Evolutionary conservation across 2,329 filamentous ascomycete genomes (phyloP), one percentile per base, ranked within the genome.

Genomic region (Colletotrichum abscissum): DNA sequence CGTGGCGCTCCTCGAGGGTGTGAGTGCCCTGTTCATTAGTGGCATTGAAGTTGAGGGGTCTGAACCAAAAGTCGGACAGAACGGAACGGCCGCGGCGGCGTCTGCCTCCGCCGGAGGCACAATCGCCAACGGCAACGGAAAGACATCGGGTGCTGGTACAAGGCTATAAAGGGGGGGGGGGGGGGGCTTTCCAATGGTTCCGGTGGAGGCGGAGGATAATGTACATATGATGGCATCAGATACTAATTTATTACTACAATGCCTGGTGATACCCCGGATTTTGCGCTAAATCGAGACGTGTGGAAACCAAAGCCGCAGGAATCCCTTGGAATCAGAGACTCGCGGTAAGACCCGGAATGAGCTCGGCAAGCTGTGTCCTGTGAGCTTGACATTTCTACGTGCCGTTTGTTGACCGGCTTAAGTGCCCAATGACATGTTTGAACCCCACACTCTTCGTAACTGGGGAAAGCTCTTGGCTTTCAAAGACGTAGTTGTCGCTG

Each of bases 1-100:
- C 84, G 95, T 99, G 56, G 94, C 95, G 0, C 91, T 89, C 16
- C 84, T 99, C 58, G 97, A 99, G 84, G 92, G 93, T 19, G 90
- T 97, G 4, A 98, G 95, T 79, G 94, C 94, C 78, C 82, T 93
- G 60, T 94, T 98, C 76, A 93, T 97, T 63, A 87, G 91, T 11
- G 96, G 95, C 0, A 91, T 98, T 19, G 91, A 95, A 77, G 92
- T 95, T 64, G 87, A 84, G 30, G 78, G 19, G 4, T 22, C 52
- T 3, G 19, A 22, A 26, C n/a, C 9, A n/a, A 24, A 35, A 19
- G 22, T 8, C 26, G 33, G 22, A 19, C n/a, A 58, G 12, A 66
- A 58, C 49, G 60, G 33, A 38, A 57, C 67, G 46, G 65, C 22
- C 30, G 59, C 67, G 46, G 65, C 22, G 54, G 59, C n/a, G 24